These are phyloP conservation scores for Cetraspora pellucida DNA, from an alignment of 192 early-diverging fungal species.

Conservation along the genomic window DNA sequence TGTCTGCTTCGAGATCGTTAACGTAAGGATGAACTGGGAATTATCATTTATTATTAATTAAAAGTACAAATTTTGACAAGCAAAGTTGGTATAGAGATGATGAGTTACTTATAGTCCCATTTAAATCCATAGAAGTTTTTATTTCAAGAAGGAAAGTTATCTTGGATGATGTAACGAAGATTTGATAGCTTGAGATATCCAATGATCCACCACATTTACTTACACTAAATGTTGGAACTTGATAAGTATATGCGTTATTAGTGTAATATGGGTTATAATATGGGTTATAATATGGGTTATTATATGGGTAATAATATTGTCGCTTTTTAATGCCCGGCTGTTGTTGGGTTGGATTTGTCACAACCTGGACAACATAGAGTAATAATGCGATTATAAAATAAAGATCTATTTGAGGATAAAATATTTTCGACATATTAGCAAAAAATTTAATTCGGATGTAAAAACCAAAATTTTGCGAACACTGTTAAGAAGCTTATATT, in stretches of 20 bases:
- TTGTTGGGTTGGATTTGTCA: not conserved
- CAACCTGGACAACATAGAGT: not conserved
- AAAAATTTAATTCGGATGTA: no score
- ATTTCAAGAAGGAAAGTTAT: no score
- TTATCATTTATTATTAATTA: not conserved
- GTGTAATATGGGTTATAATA: no score
- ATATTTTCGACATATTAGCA: no score
- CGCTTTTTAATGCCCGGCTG: not conserved
- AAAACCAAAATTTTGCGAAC: no score
- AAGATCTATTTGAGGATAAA: no score
- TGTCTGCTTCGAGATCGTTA: no score
- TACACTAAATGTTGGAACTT: not conserved
- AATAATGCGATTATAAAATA: conserved; percentile 1
- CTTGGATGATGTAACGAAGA: no score
- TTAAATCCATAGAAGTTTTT: not conserved
- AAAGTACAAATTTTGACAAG: not conserved
- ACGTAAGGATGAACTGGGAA: not conserved
- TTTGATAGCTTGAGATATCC: not conserved
- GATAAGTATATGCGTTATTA: no score
- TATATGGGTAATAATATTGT: not conserved
- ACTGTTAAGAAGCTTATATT: no score
- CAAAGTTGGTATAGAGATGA: not conserved
- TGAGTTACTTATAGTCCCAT: not conserved
- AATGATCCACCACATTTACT: not conserved
- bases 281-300: no score